Base-by-base conservation (phyloP, 257 asterid genomes). In the Penstemon barbatus region DNA sequence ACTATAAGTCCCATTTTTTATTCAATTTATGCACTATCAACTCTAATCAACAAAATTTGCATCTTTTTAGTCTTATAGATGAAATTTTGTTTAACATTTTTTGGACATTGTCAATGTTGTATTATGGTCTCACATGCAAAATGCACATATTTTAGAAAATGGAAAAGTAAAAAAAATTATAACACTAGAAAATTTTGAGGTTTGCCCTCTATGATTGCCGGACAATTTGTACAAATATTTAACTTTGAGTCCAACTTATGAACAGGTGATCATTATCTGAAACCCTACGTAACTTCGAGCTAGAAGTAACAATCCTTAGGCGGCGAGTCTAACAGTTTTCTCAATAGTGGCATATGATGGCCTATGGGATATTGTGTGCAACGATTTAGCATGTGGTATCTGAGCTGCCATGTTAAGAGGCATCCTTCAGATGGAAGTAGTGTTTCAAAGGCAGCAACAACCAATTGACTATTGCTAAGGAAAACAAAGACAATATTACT, bases 311-410 rank as follows among this genome's bases (percentile, higher is more conserved):
- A 0, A 72, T 82, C 3, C 19, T 56, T 46, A 65, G 64, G 39
- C 82, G 88, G 73, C 5, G 85, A 81, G 11, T 67, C 68, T 0
- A 92, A 85, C 1, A 84, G 84, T 1, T 86, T 86, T 43, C 57
- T 88, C n/a, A 0, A 77, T 90, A 48, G 64, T 90, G 40, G 96
- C 83, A 15, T 83, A 81, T 0, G 88, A 86, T 55, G 89, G 96
- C 7, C 56, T 90, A 11, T 90, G 89, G 83, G 87, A 88, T 61
- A 90, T 88, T 2, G 76, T 88, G 18, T 46, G 75, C 8, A 84
- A 88, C 7, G 84, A 76, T 43, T 3, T 58, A 0, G 86, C 89
- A 0, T 81, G 95, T 8, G 54, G 33, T 73, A 86, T 61, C 70
- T 89, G 0, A 54, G 25, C 1, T 70, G 81, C 5, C 65, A 65